Percentiles rank a stretch among this genome's conserved stretches.
Conservation (phyloP, 192 early-diverging fungal genomes). For the Podila clonocystis region DNA sequence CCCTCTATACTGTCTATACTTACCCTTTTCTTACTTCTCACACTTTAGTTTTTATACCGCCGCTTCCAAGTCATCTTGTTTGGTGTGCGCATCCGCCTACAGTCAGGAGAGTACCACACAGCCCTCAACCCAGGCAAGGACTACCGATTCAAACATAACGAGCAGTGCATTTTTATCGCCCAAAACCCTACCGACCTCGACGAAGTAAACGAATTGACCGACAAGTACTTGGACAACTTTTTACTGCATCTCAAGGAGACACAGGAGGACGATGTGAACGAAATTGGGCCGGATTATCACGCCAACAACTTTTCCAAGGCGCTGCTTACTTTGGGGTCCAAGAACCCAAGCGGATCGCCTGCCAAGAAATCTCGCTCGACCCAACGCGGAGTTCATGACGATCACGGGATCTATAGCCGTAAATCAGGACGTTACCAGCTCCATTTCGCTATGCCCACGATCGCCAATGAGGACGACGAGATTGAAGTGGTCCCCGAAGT, state of each 20-base stretch:
- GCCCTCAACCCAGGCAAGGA: constrained; percentile 71
- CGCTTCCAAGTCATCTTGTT: constrained; percentile 63
- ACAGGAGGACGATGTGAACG: constrained; percentile 14
- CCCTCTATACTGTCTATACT: not conserved
- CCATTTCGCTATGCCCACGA: constrained; percentile 23
- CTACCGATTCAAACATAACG: constrained; percentile 57
- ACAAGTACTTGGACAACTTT: constrained; percentile 31
- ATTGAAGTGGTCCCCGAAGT: constrained; percentile 45
- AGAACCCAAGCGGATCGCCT: not conserved
- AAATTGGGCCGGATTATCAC: constrained; percentile 35
- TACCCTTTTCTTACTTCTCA: not conserved
- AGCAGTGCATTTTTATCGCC: constrained; percentile 68
- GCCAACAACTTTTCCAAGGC: constrained; percentile 42
- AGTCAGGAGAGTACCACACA: constrained; percentile 55
- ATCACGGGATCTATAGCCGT: constrained; percentile 13
- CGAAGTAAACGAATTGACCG: constrained; percentile 52
- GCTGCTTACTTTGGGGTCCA: constrained; percentile 17
- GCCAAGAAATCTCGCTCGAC: constrained; percentile 17
- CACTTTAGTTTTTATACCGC: constrained; percentile 52
- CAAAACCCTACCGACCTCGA: constrained; percentile 60
- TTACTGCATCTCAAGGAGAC: constrained; percentile 29
- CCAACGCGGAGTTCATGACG: not conserved
- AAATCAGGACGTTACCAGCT: constrained; percentile 16
- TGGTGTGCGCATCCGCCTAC: constrained; percentile 42
- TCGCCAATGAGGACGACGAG: constrained; percentile 40